Base-by-base conservation (phyloP, 2,329 filamentous ascomycete genomes). In the Emmonsia crescens region DNA sequence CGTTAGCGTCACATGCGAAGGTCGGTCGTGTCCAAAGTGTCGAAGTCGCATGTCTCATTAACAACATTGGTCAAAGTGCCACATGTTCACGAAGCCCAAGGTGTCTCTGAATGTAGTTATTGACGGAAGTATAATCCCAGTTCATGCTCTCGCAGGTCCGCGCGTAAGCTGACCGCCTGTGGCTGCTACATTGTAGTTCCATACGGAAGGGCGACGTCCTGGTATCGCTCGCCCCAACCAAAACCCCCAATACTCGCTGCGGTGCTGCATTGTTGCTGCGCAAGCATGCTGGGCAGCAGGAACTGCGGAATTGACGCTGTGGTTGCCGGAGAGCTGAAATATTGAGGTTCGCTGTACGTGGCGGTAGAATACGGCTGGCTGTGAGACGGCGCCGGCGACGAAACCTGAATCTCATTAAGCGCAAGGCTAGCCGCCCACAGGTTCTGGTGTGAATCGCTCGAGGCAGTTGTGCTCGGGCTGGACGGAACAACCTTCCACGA, bases 401-500 rank as follows among this genome's bases (percentile, higher is more conserved):
- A 84, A 63, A 94, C 78, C 69, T 89, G 85, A 60, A 82, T 78
- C 33, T 88, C 81, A 63, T 82, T 85, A 78, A 95, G 80, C 70
- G 82, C 82, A 80, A 96, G 86, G 72, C 83, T 86, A 64, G 56
- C 56, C 46, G 87, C 84, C 92, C 92, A 96, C 74, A 93, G 83
- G 59, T 85, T 83, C 62, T 85, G 82, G 69, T 83, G 81, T 60
- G 86, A 87, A 72, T 94, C 90, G 72, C 82, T 82, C 60, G 87
- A 88, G 40, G 89, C 87, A 48, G 88, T 85, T 59, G 89, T 68
- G 74, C 86, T 90, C 59, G 91, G 89, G 70, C 90, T 96, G 60
- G 93, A 96, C 55, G 92, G 89, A 61, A 96, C 80, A 67, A 96
- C 86, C 75, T 88, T 91, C 93, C 93, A 97, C 61, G 89, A 83